A percentile compares a stretch with the other conserved stretches of the same genome.
Evolutionary conservation across 179 eudicot genomes (phyloP).

Genomic region (Gypsophila paniculata): DNA sequence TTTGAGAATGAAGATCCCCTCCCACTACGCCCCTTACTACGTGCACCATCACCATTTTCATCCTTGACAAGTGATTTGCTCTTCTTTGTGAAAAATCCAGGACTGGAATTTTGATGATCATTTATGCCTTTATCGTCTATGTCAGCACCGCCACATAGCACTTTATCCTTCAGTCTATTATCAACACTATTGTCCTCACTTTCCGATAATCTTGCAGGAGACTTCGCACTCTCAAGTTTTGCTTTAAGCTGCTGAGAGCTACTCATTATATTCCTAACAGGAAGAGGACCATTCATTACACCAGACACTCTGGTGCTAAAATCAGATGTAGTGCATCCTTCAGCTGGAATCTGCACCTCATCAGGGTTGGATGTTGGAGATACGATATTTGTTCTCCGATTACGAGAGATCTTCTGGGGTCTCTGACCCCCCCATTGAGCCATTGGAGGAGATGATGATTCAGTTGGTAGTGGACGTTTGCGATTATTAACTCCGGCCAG

Average conservation of each 20-base stretch:
- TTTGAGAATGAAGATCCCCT: constrained; percentile 52
- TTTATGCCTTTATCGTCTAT: constrained; percentile 46
- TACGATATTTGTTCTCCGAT: constrained; percentile 71
- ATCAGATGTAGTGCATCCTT: constrained; percentile 64
- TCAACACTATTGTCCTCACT: constrained; percentile 69
- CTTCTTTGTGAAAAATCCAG: constrained; percentile 52
- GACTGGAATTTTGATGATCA: constrained; percentile 44
- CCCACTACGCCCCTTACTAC: constrained; percentile 62
- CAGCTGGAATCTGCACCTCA: constrained; percentile 54
- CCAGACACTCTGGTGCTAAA: constrained; percentile 42
- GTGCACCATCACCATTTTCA: constrained; percentile 49
- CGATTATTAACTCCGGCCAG: constrained; percentile 57
- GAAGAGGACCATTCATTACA: constrained; percentile 43
- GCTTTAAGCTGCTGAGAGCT: constrained; percentile 47
- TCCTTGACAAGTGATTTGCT: constrained; percentile 41
- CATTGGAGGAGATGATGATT: constrained; percentile 70
- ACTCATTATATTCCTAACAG: constrained; percentile 44
- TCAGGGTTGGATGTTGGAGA: constrained; percentile 73
- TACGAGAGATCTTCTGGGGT: constrained; percentile 82
- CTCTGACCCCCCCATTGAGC: constrained; percentile 94
- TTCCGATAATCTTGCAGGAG: constrained; percentile 74
- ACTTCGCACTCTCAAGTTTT: constrained; percentile 57
- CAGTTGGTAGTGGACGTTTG: constrained; percentile 66
- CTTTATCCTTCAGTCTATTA: constrained; percentile 50
- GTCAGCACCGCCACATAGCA: constrained; percentile 36